A percentile compares a stretch with the other conserved stretches of the same genome.
Evolutionary conservation across 2,329 filamentous ascomycete species (phyloP).

Genomic region (Orbilia quercus): DNA sequence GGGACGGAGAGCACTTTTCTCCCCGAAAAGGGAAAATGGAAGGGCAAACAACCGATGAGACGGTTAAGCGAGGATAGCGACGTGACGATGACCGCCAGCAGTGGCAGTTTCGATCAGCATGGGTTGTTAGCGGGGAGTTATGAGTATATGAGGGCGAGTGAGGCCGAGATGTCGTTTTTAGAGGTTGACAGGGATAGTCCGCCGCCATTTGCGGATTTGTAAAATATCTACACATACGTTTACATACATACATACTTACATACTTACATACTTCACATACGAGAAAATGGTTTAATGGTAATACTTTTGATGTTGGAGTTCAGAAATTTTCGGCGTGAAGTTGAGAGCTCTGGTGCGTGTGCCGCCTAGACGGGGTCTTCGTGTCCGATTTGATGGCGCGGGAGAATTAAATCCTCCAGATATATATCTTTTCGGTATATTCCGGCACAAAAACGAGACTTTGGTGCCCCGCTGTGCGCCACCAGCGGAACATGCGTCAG

Average conservation of each 20-base stretch:
- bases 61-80: constrained; percentile 49
- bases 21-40: constrained; percentile 20
- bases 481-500: no score
- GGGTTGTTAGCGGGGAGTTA: constrained; percentile 47
- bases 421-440: no score
- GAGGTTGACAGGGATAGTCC: constrained; percentile 49
- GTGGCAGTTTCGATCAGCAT: constrained; percentile 30
- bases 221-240: neutral
- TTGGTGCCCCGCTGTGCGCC: no score
- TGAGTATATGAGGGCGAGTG: constrained; percentile 53
- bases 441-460: no score
- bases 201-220: constrained; percentile 50
- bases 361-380: no score
- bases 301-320: no score
- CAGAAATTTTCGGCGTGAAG: no score
- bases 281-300: no score
- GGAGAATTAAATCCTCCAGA: no score
- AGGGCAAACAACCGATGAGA: constrained; percentile 37
- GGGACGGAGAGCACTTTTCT: neutral
- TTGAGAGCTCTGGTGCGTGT: no score
- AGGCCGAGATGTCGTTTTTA: constrained; percentile 53
- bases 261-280: no score
- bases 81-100: constrained; percentile 45
- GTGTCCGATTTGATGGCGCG: no score
- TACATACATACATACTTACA: neutral